Evolutionary conservation across 1,284 basidiomycete species (phyloP).

Genomic region (Ganoderma lucidum): DNA sequence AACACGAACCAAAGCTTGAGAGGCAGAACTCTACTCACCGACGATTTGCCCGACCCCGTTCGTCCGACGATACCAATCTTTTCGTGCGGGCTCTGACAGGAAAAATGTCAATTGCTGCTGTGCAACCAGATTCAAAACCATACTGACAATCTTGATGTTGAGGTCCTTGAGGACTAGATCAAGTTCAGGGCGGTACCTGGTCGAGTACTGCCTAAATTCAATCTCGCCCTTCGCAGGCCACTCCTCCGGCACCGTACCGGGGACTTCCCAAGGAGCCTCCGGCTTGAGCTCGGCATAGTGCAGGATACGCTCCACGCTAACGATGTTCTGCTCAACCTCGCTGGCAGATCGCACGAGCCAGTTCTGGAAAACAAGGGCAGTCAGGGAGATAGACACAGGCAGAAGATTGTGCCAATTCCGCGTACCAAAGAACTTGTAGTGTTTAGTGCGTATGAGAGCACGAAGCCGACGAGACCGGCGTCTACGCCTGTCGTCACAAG

Average conservation of each 20-base stretch:
- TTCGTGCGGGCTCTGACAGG: slow-evolving; percentile 71
- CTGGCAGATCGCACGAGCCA: slow-evolving; percentile 92
- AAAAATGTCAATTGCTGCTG: slow-evolving; percentile 12
- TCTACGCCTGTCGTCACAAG: slow-evolving; percentile 81
- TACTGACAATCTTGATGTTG: slow-evolving; percentile 66
- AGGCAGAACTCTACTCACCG: slow-evolving; percentile 56
- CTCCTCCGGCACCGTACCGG: slow-evolving; percentile 64
- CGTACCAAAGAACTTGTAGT: slow-evolving; percentile 76
- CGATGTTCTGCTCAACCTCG: slow-evolving; percentile 95
- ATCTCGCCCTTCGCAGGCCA: slow-evolving; percentile 87
- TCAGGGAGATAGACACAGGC: neutral
- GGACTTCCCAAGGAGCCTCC: slow-evolving; percentile 81
- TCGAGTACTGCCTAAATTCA: slow-evolving; percentile 84
- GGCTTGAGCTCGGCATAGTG: slow-evolving; percentile 80
- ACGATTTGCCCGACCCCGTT: slow-evolving; percentile 94
- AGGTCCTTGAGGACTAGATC: slow-evolving; percentile 83
- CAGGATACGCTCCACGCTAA: slow-evolving; percentile 83
- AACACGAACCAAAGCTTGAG: slow-evolving; percentile 5
- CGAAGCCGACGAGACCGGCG: slow-evolving; percentile 91
- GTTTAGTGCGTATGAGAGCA: slow-evolving; percentile 87
- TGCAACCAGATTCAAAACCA: neutral
- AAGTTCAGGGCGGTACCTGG: slow-evolving; percentile 85
- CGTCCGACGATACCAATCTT: slow-evolving; percentile 89
- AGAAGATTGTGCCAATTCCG: slow-evolving; percentile 26
- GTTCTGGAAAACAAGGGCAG: slow-evolving; percentile 56